Percentiles rank a stretch among this genome's conserved stretches.
Conservation (phyloP, 352 stramenopile species). For the Blastocystis sp. region DNA sequence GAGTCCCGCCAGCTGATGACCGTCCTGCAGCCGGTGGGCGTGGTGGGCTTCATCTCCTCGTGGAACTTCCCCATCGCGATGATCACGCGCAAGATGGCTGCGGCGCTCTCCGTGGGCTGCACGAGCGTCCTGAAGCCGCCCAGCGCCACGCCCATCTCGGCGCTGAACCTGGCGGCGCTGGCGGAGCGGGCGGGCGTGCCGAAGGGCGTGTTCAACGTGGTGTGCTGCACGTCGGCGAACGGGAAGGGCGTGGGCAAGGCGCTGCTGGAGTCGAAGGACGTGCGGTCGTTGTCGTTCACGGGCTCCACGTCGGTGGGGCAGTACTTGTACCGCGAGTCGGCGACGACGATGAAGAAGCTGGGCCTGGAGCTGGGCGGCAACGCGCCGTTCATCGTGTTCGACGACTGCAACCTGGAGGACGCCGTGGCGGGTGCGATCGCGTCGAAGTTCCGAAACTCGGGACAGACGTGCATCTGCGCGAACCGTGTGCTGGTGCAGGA, state of each 20-base stretch:
- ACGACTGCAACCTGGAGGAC: constrained; percentile 80
- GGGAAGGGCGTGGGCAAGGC: constrained; percentile 77
- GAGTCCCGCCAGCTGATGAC: constrained; percentile 78
- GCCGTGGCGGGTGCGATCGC: constrained; percentile 76
- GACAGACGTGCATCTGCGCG: constrained; percentile 76
- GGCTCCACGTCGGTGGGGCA: constrained; percentile 84
- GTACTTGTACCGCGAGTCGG: constrained; percentile 75
- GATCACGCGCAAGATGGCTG: constrained; percentile 92
- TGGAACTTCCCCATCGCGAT: constrained; percentile 98
- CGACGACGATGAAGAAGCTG: constrained; percentile 79
- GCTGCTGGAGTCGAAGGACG: constrained; percentile 77
- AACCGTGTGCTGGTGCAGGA: constrained; percentile 89
- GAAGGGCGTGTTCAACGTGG: constrained; percentile 83
- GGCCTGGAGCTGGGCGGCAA: constrained; percentile 82
- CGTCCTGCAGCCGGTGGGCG: constrained; percentile 86
- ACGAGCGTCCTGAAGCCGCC: constrained; percentile 91
- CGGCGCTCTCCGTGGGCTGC: constrained; percentile 88
- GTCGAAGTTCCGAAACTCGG: constrained; percentile 82
- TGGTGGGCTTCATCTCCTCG: constrained; percentile 88
- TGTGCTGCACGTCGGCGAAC: constrained; percentile 77
- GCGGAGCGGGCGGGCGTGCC: constrained; percentile 83
- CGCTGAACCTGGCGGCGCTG: constrained; percentile 85
- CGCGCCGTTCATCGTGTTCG: constrained; percentile 83
- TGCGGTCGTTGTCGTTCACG: constrained; percentile 85
- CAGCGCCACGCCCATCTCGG: constrained; percentile 90